phyloP scores from a whole-genome alignment of 2,329 filamentous ascomycete species.

The Dothideomycetes sp. region DNA sequence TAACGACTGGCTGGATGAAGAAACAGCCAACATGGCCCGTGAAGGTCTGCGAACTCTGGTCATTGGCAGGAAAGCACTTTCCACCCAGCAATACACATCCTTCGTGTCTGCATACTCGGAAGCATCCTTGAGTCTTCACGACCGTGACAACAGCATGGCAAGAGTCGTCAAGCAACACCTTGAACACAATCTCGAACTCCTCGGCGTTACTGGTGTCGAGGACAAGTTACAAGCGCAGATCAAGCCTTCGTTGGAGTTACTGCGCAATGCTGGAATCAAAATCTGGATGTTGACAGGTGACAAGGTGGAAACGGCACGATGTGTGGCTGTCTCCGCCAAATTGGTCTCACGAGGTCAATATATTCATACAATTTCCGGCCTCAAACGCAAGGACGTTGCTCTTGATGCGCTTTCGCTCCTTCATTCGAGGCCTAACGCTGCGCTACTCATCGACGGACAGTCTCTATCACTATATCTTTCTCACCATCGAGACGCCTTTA shows the following conservation, averaged over 20 bases:
- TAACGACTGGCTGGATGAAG: conserved; percentile 98
- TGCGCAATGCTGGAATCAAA: conserved; percentile 95
- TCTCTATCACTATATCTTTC: conserved; percentile 74
- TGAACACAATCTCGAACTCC: conserved; percentile 79
- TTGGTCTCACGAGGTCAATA: conserved; percentile 88
- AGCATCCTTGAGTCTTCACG: conserved; percentile 69
- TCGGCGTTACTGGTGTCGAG: conserved; percentile 96
- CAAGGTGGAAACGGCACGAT: conserved; percentile 95
- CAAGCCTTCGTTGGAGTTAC: conserved; percentile 85
- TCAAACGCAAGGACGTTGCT: conserved; percentile 74
- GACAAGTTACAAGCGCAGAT: conserved; percentile 94
- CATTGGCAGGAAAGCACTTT: conserved; percentile 83
- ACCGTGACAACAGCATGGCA: conserved; percentile 74
- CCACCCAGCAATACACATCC: conserved; percentile 66
- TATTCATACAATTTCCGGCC: conserved; percentile 73
- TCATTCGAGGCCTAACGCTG: conserved; percentile 74
- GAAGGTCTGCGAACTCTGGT: conserved; percentile 92
- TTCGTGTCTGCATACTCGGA: conserved; percentile 68
- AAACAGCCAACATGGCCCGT: conserved; percentile 98
- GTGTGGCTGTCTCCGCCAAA: conserved; percentile 90
- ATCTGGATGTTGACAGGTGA: conserved; percentile 99
- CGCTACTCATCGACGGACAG: conserved; percentile 89
- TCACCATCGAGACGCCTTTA: conserved; percentile 76
- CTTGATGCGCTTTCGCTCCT: conserved; percentile 85
- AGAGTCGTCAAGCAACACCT: conserved; percentile 70